Evolutionary conservation across 768 basidiomycete genomes (phyloP).

Genomic region (Leccinellum rugosiceps): DNA sequence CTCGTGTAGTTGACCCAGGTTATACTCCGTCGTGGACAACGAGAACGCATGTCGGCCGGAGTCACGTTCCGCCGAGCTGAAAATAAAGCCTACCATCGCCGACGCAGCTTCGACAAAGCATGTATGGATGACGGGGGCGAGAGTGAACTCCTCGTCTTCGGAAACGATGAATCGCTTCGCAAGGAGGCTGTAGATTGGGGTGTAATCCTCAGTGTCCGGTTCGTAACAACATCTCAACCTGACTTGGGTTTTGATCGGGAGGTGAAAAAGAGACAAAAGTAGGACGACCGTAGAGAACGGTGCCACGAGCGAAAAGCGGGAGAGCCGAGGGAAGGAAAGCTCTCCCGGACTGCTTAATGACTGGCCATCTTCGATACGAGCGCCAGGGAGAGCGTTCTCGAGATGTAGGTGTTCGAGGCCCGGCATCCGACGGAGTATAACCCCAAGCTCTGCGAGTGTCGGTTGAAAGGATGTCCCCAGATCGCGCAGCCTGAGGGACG

Average conservation of each 20-base stretch:
- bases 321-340: slow-evolving; percentile 9
- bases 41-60: slow-evolving; percentile 8
- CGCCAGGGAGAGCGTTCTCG: slow-evolving; percentile 33
- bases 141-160: background rate
- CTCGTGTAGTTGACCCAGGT: slow-evolving; percentile 6
- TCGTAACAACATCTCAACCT: slow-evolving; percentile 17
- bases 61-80: slow-evolving; percentile 13
- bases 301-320: slow-evolving; percentile 16
- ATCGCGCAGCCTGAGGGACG: slow-evolving; percentile 35
- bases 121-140: slow-evolving; percentile 11
- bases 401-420: slow-evolving; percentile 34
- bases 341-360: background rate
- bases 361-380: background rate
- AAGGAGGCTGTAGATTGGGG: slow-evolving; percentile 13
- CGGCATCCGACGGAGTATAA: slow-evolving; percentile 35
- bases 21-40: slow-evolving; percentile 3
- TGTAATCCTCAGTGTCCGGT: background rate
- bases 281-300: slow-evolving; percentile 17
- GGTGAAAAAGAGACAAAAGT: slow-evolving; percentile 7
- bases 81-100: slow-evolving; percentile 13
- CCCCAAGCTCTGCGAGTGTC: slow-evolving; percentile 30
- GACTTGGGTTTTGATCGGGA: slow-evolving; percentile 14
- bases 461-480: slow-evolving; percentile 27
- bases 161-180: slow-evolving; percentile 11
- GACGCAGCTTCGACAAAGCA: slow-evolving; percentile 9